A percentile compares a stretch with the other conserved stretches of the same genome.
Conservation (phyloP, 768 basidiomycete species). For the Boletus pseudo-olivaceus region DNA sequence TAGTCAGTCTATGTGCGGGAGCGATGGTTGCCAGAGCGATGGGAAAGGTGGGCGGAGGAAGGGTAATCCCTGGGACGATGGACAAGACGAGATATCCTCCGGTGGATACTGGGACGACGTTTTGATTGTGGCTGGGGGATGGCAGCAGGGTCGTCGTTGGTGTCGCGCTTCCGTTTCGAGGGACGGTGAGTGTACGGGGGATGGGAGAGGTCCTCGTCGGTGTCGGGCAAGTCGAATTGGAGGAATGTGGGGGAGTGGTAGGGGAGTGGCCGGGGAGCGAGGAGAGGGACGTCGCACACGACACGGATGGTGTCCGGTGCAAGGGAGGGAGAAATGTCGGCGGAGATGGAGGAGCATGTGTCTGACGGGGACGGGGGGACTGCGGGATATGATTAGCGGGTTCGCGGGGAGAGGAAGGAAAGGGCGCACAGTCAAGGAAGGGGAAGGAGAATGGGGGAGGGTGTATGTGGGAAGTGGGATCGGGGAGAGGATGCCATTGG, state of each 20-base stretch:
- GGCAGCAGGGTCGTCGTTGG: constrained; percentile 7
- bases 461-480: too few relatives aligned
- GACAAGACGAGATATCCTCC: constrained; percentile 16
- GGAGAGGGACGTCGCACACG: constrained; percentile 63
- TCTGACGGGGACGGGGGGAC: constrained; percentile 46
- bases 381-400: constrained; percentile 15
- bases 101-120: constrained; percentile 21
- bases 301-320: constrained; percentile 39
- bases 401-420: not conserved
- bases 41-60: not conserved
- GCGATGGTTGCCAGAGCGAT: constrained; percentile 21
- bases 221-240: constrained; percentile 63
- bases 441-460: not conserved
- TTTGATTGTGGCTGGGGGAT: constrained; percentile 22
- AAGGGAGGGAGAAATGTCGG: constrained; percentile 27
- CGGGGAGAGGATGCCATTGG: not conserved
- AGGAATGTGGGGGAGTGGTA: constrained; percentile 69
- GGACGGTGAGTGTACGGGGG: constrained; percentile 60
- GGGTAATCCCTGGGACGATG: constrained; percentile 11
- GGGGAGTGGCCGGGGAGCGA: constrained; percentile 66
- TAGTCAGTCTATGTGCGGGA: constrained; percentile 9
- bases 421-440: not conserved
- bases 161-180: constrained; percentile 52
- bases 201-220: constrained; percentile 66
- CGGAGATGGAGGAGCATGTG: constrained; percentile 27